Evolutionary conservation across 352 stramenopile species (phyloP).

Genomic region (Globisporangium splendens): DNA sequence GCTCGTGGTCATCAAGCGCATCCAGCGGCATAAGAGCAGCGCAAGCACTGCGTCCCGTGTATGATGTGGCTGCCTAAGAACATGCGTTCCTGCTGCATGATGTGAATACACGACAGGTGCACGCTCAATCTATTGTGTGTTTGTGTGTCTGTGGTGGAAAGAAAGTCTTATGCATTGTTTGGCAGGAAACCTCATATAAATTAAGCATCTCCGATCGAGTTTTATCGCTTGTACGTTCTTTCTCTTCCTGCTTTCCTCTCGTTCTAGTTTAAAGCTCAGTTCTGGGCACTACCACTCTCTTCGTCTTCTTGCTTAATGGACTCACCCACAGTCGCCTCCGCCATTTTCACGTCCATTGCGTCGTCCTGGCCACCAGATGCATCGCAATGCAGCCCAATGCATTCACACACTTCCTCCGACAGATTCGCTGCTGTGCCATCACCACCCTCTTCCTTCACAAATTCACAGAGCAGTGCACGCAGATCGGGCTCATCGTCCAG

Average conservation of each 20-base stretch:
- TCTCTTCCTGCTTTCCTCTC: not conserved
- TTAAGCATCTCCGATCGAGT: not conserved
- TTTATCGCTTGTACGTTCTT: not conserved
- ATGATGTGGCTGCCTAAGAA: too few relatives aligned
- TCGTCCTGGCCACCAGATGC: too few relatives aligned
- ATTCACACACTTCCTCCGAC: not conserved
- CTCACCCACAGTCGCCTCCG: too few relatives aligned
- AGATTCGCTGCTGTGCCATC: not conserved
- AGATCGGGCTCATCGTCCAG: constrained; percentile 66
- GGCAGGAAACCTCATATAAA: not conserved
- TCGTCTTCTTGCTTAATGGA: too few relatives aligned
- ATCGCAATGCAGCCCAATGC: not conserved
- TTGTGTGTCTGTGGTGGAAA: too few relatives aligned
- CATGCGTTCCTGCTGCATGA: too few relatives aligned
- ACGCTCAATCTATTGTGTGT: too few relatives aligned
- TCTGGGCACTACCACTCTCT: too few relatives aligned
- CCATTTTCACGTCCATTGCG: too few relatives aligned
- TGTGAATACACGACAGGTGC: too few relatives aligned
- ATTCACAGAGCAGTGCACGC: constrained; percentile 37
- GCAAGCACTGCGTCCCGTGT: too few relatives aligned
- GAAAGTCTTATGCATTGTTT: not conserved
- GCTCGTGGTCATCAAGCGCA: constrained; percentile 31
- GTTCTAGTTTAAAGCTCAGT: not conserved
- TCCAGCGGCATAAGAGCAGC: not conserved
- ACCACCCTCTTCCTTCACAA: constrained; percentile 7